Evolutionary conservation across 192 early-diverging fungal genomes (phyloP).

Genomic region (Coemansia aciculifera): DNA sequence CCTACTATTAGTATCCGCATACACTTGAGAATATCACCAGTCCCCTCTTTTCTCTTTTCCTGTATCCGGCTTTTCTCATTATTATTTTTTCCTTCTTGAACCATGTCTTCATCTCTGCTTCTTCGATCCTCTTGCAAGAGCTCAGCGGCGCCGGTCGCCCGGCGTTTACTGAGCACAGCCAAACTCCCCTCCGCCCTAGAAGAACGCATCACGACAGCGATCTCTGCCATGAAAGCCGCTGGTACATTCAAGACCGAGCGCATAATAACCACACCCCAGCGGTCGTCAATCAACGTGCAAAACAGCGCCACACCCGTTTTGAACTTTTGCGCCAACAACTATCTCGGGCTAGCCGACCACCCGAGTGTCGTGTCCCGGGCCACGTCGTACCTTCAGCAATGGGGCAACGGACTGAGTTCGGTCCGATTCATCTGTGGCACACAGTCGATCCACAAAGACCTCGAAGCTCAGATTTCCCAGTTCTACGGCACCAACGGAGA

Average conservation of each 20-base stretch:
- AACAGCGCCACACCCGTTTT: constrained; percentile 42
- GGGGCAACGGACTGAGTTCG: constrained; percentile 65
- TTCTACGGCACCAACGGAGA: constrained; percentile 61
- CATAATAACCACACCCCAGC: constrained; percentile 61
- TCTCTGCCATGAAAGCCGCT: constrained; percentile 59
- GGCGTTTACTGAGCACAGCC: constrained; percentile 11
- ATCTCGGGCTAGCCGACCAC: constrained; percentile 64
- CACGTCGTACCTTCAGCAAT: constrained; percentile 56
- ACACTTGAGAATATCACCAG: background rate
- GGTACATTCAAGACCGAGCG: constrained; percentile 73
- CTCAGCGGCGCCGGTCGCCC: background rate
- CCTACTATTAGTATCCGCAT: background rate
- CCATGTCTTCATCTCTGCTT: background rate
- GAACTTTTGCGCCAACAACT: constrained; percentile 77
- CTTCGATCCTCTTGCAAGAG: background rate
- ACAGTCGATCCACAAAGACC: constrained; percentile 68
- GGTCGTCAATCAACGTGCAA: constrained; percentile 56
- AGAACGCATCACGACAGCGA: constrained; percentile 45
- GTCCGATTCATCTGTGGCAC: constrained; percentile 76
- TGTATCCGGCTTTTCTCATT: background rate
- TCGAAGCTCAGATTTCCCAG: constrained; percentile 58
- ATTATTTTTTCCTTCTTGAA: background rate
- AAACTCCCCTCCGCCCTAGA: constrained; percentile 37
- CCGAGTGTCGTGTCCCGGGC: constrained; percentile 59
- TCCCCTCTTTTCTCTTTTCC: background rate